Conservation (phyloP, 208 protist genomes). For the Polymyxa betae region DNA sequence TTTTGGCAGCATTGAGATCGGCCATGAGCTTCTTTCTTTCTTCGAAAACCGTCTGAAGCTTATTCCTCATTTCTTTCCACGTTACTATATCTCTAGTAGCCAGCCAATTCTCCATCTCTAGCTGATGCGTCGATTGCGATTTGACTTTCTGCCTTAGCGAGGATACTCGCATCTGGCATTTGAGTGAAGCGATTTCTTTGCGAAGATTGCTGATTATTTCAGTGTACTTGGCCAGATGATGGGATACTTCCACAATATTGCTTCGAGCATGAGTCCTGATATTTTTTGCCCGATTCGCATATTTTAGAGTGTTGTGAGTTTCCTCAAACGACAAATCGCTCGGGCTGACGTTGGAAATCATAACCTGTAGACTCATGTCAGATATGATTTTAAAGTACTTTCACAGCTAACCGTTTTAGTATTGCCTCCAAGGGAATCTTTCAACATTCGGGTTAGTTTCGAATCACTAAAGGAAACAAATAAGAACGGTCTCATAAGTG, state of each 20-base stretch:
- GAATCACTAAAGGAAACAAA: constrained; percentile 60
- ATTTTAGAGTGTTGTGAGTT: constrained; percentile 75
- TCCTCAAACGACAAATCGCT: constrained; percentile 73
- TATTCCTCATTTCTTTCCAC: not conserved
- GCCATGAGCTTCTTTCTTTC: constrained; percentile 24
- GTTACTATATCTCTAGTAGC: not conserved
- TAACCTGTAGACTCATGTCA: constrained; percentile 57
- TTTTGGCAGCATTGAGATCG: not conserved
- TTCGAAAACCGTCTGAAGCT: constrained; percentile 42
- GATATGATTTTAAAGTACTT: not conserved
- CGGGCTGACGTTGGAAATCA: constrained; percentile 76
- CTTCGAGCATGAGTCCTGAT: constrained; percentile 56
- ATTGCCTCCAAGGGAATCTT: constrained; percentile 76
- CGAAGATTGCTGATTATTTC: constrained; percentile 59
- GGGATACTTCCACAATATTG: constrained; percentile 54
- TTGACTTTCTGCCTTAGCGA: not conserved
- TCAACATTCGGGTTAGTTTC: constrained; percentile 73
- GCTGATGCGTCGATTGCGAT: constrained; percentile 21
- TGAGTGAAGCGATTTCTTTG: constrained; percentile 54
- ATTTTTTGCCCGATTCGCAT: constrained; percentile 75
- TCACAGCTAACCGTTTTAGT: constrained; percentile 64
- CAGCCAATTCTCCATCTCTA: constrained; percentile 50
- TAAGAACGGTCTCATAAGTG: not conserved
- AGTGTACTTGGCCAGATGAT: constrained; percentile 63
- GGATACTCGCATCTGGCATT: constrained; percentile 50